A percentile compares a stretch with the other conserved stretches of the same genome.
phyloP scores from a whole-genome alignment of 306 rosid genomes.

The Notholithocarpus densiflorus region DNA sequence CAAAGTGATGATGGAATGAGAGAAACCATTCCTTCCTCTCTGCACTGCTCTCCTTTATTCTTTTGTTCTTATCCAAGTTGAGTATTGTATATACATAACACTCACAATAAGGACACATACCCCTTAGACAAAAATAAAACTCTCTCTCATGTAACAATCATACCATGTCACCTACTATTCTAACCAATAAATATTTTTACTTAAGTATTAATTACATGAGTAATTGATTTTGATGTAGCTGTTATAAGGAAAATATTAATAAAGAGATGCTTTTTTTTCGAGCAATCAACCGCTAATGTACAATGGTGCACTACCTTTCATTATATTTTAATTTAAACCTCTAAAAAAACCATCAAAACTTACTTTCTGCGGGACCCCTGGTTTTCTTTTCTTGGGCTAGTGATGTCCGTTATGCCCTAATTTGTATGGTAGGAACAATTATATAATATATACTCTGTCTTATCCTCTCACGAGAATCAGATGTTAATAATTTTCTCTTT shows the following conservation, averaged over 20 bases:
- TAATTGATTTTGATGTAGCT: too few relatives aligned
- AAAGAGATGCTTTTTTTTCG: too few relatives aligned
- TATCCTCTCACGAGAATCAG: not conserved
- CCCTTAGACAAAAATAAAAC: not conserved
- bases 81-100: not conserved
- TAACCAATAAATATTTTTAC: too few relatives aligned
- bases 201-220: too few relatives aligned
- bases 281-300: not conserved
- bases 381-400: not conserved
- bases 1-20: conserved; percentile 12
- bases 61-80: conserved; percentile 9
- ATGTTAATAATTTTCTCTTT: not conserved
- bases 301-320: not conserved
- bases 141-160: too few relatives aligned
- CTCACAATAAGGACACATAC: not conserved
- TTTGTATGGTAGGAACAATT: conserved; percentile 3
- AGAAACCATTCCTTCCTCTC: not conserved
- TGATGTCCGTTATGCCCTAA: not conserved
- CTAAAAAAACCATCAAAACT: not conserved
- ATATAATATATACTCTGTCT: too few relatives aligned
- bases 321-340: not conserved
- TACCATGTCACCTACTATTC: too few relatives aligned
- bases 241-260: too few relatives aligned
- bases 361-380: conserved; percentile 3
- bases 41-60: not conserved